Percentiles rank a stretch among this genome's conserved stretches.
These are phyloP conservation scores for Chondrostereum purpureum DNA, from an alignment of 1,284 basidiomycete genomes.

Conservation along the genomic window DNA sequence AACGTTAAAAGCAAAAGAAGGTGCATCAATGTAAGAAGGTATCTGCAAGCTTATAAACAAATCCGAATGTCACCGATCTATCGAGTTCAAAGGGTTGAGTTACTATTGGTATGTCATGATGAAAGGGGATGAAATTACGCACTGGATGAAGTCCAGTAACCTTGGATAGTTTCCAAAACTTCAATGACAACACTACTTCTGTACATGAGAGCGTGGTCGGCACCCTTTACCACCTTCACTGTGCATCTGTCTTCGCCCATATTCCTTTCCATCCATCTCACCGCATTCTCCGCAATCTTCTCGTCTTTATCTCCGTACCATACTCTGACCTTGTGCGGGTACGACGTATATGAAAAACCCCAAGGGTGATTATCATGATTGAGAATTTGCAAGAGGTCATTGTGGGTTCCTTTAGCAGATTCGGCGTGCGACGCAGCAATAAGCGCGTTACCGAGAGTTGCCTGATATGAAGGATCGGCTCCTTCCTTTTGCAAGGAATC, in stretches of 20 bases:
- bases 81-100: no score
- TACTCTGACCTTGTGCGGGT: constrained; percentile 75
- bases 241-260: constrained; percentile 74
- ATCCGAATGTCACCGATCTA: neutral
- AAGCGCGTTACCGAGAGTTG: constrained; percentile 75
- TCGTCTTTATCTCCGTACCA: constrained; percentile 96
- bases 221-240: constrained; percentile 80
- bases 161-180: constrained; percentile 67
- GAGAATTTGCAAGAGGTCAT: constrained; percentile 86
- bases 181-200: constrained; percentile 83
- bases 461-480: constrained; percentile 47
- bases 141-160: constrained; percentile 45
- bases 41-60: no score
- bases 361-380: constrained; percentile 81
- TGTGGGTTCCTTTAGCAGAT: constrained; percentile 83
- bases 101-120: no score
- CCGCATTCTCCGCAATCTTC: constrained; percentile 82
- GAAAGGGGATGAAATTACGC: constrained; percentile 13
- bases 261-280: constrained; percentile 84
- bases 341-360: constrained; percentile 77
- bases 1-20: neutral
- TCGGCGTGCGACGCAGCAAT: constrained; percentile 94
- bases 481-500: constrained; percentile 12
- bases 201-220: constrained; percentile 92
- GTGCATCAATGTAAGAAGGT: neutral